Evolutionary conservation across 208 protist genomes (phyloP), one percentile per base, ranked within the genome.

Genomic region (Lotmaria passim): DNA sequence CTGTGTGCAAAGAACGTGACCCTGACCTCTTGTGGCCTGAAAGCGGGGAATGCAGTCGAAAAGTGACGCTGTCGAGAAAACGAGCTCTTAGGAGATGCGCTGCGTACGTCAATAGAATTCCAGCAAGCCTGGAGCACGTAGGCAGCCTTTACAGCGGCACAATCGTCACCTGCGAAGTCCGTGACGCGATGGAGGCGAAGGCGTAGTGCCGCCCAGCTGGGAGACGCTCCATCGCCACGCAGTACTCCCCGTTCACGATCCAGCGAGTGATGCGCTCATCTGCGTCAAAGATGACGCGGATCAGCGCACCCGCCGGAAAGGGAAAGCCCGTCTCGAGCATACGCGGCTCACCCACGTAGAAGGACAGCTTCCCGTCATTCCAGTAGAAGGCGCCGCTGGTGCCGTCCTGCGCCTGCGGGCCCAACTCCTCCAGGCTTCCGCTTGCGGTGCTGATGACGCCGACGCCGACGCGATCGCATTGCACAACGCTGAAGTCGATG

Each of bases 151-250:
- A 65, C 15, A 36, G 41, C 10, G 62, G 61, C 26, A 83, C 61
- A 62, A 93, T 86, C 46, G 74, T 81, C 30, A 93, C 74, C 64
- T 87, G 83, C 38, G 88, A 88, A 24, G 48, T 78, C 5, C 73
- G 75, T 46, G 71, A 67, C 3, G 78, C 67, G 11, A 87, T 77
- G 23, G 70, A 78, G 51, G 44, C 73, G 60, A 93, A 93, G 33
- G 88, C 83, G 44, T 83, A 91, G 12, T 71, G 12, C 26, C 59
- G 53, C 33, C 47, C 57, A 34, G 66, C 34, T 1, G 88, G 88
- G 6, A 93, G 68, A 12, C 85, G 85, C 56, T 86, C 52, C 31
- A 90, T 78, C n/a, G 77, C 75, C 4, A 88, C 80, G 33, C 65
- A 79, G 38, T 80, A 69, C 39, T 85, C 78, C 3, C 69, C 83